These are phyloP conservation scores for Thuidium tamariscinum DNA, from an alignment of 225 moss, liverwort and hornwort species.

Conservation along the genomic window DNA sequence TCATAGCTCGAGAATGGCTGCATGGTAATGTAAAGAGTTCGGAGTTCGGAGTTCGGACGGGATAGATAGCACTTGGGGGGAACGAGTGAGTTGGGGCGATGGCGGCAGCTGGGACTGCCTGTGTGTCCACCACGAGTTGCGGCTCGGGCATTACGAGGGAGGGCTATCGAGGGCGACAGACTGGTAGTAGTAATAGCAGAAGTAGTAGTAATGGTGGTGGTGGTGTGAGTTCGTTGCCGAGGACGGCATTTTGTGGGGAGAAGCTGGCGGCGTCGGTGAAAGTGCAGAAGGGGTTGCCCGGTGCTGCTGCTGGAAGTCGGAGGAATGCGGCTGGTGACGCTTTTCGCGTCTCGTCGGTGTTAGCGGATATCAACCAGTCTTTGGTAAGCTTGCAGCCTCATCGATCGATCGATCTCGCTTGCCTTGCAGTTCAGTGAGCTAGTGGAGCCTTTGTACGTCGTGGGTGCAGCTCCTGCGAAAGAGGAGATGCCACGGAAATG, in stretches of 20 bases:
- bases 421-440: neutral
- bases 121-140: slow-evolving; percentile 13
- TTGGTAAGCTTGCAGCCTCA: neutral
- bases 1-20: neutral
- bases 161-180: neutral
- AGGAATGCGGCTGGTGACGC: neutral
- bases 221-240: neutral
- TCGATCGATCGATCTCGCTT: neutral
- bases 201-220: no score
- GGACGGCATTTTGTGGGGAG: slow-evolving; percentile 30
- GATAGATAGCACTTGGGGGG: neutral
- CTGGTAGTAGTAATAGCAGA: neutral
- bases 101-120: slow-evolving; percentile 25
- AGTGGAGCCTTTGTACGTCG: neutral
- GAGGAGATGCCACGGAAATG: no score
- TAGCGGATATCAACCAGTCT: slow-evolving; percentile 31
- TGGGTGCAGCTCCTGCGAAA: neutral
- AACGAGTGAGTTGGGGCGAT: neutral
- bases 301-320: neutral
- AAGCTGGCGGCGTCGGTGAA: slow-evolving; percentile 13
- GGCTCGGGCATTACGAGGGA: neutral
- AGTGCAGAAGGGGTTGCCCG: slow-evolving; percentile 2
- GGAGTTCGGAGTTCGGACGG: neutral
- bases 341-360: slow-evolving; percentile 19
- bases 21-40: neutral